These are phyloP conservation scores for Hymenoscyphus repandus DNA, from an alignment of 2,329 filamentous ascomycete genomes.

Conservation along the genomic window DNA sequence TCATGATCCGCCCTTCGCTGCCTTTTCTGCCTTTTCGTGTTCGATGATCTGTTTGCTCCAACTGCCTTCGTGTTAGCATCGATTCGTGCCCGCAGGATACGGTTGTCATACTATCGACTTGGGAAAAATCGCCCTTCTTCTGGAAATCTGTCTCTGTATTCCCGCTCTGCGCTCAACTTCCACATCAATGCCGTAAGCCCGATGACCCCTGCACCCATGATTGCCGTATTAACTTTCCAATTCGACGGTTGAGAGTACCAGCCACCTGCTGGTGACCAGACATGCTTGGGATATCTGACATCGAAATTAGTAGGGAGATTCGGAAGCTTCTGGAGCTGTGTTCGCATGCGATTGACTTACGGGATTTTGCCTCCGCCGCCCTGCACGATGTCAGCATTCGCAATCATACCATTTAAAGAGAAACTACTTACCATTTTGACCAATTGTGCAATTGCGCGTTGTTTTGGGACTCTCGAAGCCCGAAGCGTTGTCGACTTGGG, in stretches of 20 bases:
- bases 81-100: background rate
- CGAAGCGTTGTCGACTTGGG: slow-evolving; percentile 14
- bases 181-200: slow-evolving; percentile 65
- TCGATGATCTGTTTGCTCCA: slow-evolving; percentile 70
- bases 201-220: slow-evolving; percentile 63
- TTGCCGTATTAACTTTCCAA: slow-evolving; percentile 87
- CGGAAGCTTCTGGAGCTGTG: slow-evolving; percentile 11
- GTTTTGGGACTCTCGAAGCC: background rate
- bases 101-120: slow-evolving; percentile 69
- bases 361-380: slow-evolving; percentile 77
- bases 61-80: slow-evolving; percentile 38
- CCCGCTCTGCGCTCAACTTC: slow-evolving; percentile 68
- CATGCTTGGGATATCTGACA: slow-evolving; percentile 88
- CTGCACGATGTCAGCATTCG: slow-evolving; percentile 44
- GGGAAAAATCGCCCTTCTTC: slow-evolving; percentile 74
- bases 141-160: slow-evolving; percentile 70
- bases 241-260: slow-evolving; percentile 95
- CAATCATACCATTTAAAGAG: background rate
- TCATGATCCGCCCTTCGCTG: slow-evolving; percentile 24
- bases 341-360: slow-evolving; percentile 40
- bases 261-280: slow-evolving; percentile 97
- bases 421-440: slow-evolving; percentile 52
- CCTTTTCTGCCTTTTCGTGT: slow-evolving; percentile 50
- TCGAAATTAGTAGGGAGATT: slow-evolving; percentile 16
- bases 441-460: slow-evolving; percentile 23